A percentile compares a stretch with the other conserved stretches of the same genome.
These are phyloP conservation scores for Inonotus obliquus DNA, from an alignment of 1,284 basidiomycete species.

Conservation along the genomic window DNA sequence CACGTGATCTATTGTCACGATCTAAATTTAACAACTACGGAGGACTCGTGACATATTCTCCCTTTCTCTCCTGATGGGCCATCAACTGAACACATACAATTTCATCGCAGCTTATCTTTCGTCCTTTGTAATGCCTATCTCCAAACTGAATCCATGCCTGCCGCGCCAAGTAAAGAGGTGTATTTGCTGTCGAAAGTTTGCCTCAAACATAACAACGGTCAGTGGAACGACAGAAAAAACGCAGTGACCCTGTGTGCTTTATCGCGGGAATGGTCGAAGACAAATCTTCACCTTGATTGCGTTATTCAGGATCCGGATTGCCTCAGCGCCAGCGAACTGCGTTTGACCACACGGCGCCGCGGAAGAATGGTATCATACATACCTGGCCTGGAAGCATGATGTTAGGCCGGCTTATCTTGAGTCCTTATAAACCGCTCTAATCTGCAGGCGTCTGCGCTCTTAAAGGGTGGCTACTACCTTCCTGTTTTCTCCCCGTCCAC, in stretches of 20 bases:
- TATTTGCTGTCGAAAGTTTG: not conserved
- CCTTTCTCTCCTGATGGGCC: not conserved
- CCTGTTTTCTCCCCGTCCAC: not conserved
- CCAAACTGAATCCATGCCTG: not conserved
- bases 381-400: no score
- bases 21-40: not conserved
- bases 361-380: not conserved
- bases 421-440: not conserved
- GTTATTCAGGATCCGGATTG: not conserved
- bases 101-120: not conserved
- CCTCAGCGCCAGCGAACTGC: not conserved
- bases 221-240: not conserved
- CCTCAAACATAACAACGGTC: not conserved
- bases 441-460: not conserved
- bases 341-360: not conserved
- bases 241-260: constrained; percentile 1
- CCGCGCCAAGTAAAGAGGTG: not conserved
- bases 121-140: not conserved
- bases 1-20: no score
- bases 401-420: not conserved
- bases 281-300: not conserved
- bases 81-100: not conserved
- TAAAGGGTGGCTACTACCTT: not conserved
- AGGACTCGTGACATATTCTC: not conserved
- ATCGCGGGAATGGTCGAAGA: not conserved